Base-by-base conservation (phyloP, 805 yeast species). In the Saturnispora besseyi region DNA sequence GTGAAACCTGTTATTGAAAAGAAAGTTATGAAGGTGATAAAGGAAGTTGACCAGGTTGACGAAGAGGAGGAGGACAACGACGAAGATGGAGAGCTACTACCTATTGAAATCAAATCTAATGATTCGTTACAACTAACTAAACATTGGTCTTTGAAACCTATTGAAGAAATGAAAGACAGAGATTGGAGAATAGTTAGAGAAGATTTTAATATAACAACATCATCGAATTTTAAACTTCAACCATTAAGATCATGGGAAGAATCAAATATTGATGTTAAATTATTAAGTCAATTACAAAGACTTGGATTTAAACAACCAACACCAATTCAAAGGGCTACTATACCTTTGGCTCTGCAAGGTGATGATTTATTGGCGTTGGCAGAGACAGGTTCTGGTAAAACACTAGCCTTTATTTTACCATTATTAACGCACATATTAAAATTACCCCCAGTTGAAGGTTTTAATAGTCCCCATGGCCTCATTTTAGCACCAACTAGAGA, bases 331-430 rank as follows among this genome's bases (percentile, higher is more conserved):
- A 69, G 96, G 54, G 93, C 95, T 0, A 76, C 96, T 0, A 79
- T 91, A 4, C 96, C 97, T 0, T 68, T 82, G 26, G 82, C 84
- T 0, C 58, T 82, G 22, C 62, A 69, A 0, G 69, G 74, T 3
- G 66, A 78, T 24, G 96, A 91, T 62, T 71, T 87, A 2, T 73
- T 90, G 21, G 98, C 96, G 12, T 77, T 90, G n/a, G 97, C 98
- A 0, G 89, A 89, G 57, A 91, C 99, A 0, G 99, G 99, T 11
- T 86, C 96, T 1, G 99, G 99, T 58, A 91, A 93, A 62, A 91
- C 99, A 0, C 70, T 90, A 11, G 84, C 95, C 2, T 91, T 82
- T 64, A 62, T 86, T 10, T 64, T 91, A 2, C 98, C 99, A 0
- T 65, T 87, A 46, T 60, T 86, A 9, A 62, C 40, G 79, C 2